Percentiles rank a stretch among this genome's conserved stretches.
Conservation (phyloP, 2,329 filamentous ascomycete genomes). For the Acrocalymma vagum region DNA sequence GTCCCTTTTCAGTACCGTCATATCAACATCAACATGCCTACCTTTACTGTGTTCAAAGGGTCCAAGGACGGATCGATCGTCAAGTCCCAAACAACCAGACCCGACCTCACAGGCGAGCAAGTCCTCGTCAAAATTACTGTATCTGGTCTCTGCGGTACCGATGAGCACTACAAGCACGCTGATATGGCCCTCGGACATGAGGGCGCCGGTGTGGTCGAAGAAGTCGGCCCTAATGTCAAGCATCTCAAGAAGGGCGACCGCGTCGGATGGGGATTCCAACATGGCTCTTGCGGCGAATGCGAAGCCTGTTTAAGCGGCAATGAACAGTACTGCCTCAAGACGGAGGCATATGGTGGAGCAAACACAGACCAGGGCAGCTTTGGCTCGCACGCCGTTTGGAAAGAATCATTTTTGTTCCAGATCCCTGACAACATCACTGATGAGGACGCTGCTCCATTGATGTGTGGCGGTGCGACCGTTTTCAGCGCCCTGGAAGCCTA, state of each 20-base stretch:
- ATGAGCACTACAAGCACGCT: slow-evolving; percentile 52
- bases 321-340: slow-evolving; percentile 55
- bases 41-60: slow-evolving; percentile 72
- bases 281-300: slow-evolving; percentile 56
- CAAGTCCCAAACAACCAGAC: slow-evolving; percentile 57
- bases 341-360: slow-evolving; percentile 54
- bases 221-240: slow-evolving; percentile 55
- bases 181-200: slow-evolving; percentile 64
- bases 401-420: slow-evolving; percentile 57
- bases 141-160: slow-evolving; percentile 73
- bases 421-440: slow-evolving; percentile 55
- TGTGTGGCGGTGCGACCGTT: slow-evolving; percentile 61
- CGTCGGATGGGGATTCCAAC: slow-evolving; percentile 60
- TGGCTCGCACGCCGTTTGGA: slow-evolving; percentile 57
- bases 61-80: slow-evolving; percentile 65
- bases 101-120: slow-evolving; percentile 58
- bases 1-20: not conserved
- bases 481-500: slow-evolving; percentile 58
- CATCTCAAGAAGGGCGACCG: slow-evolving; percentile 61
- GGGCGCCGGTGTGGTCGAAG: slow-evolving; percentile 61
- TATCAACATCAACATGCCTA: slow-evolving; percentile 37
- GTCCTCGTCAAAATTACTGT: slow-evolving; percentile 71
- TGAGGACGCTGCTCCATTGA: slow-evolving; percentile 58
- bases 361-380: slow-evolving; percentile 59
- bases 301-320: slow-evolving; percentile 53